Evolutionary conservation across 2,329 filamentous ascomycete genomes (phyloP), one percentile per base, ranked within the genome.

Genomic region (Chaetomium sp.): DNA sequence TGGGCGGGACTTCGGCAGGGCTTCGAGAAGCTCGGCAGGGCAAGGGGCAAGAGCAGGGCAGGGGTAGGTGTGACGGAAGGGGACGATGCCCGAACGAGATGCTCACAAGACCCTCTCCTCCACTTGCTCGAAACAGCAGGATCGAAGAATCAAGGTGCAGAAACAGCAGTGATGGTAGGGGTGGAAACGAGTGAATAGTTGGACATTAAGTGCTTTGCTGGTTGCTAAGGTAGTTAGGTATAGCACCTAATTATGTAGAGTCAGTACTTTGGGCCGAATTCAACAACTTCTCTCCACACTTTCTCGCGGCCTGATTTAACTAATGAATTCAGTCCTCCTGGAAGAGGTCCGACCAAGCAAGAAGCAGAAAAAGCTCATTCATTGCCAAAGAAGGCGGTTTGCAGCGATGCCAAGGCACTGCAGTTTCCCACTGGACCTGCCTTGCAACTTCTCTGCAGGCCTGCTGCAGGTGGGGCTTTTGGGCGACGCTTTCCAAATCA

Each of bases 21-120:
- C 56, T 55, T 57, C 52, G 48, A 43, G 53, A 55, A 55, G 53
- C 49, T 55, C 48, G 47, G 47, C 47, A 48, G 32, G 53, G 53
- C 42, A 46, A 59, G 47, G 51, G 57, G 42, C 49, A 19, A 44
- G 49, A 52, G 40, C 52, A 43, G 48, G 53, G 53, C 53, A 52
- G 37, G 36, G 44, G 52, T 48, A 38, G 43, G 35, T 41, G 47
- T 27, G 44, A 49, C 9, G 14, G 9, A 14, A 45, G 50, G 51
- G 40, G 38, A 32, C 49, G 44, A 47, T 50, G 46, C 40, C 45
- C 41, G 32, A 51, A 32, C 33, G 33, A 35, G 9, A 19, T 19
- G 14, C 34, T 14, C 12, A 37, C 35, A 40, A 43, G 11, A 36
- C 36, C 35, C 35, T 32, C 35, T 19, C 37, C 51, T 48, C 43